These are phyloP conservation scores for Diaporthe sp. DNA, from an alignment of 2,329 filamentous ascomycete species.

Conservation along the genomic window DNA sequence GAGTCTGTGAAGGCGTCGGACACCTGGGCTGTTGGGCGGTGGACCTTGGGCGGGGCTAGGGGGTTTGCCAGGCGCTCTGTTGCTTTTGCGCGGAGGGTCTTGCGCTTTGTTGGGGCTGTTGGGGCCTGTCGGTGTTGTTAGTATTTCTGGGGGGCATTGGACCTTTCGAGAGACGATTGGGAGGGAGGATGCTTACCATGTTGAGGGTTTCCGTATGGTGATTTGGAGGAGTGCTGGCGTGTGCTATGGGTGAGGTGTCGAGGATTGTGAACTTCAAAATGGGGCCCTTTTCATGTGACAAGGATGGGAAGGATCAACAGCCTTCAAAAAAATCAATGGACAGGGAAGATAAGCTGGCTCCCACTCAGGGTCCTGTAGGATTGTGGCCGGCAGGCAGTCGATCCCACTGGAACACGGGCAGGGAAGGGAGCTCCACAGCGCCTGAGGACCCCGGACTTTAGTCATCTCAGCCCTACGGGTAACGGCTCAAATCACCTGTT, in stretches of 20 bases:
- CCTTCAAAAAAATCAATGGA: slow-evolving; percentile 6
- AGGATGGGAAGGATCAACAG: not conserved
- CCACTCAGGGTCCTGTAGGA: not conserved
- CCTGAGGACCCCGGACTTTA: slow-evolving; percentile 16
- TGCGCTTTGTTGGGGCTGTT: slow-evolving; percentile 60
- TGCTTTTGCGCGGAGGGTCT: slow-evolving; percentile 67
- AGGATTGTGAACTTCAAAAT: not conserved
- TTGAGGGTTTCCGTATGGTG: not conserved
- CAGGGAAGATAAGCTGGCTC: not conserved
- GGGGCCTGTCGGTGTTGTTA: slow-evolving; percentile 36
- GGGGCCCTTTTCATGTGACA: slow-evolving; percentile 6
- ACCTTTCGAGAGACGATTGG: not conserved
- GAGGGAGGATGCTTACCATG: slow-evolving; percentile 22
- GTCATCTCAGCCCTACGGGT: slow-evolving; percentile 28
- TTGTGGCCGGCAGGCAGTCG: slow-evolving; percentile 22
- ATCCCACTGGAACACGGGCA: not conserved
- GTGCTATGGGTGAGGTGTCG: not conserved
- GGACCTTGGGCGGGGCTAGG: slow-evolving; percentile 61
- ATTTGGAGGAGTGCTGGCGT: not conserved
- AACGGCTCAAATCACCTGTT: no score
- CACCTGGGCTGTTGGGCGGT: slow-evolving; percentile 61
- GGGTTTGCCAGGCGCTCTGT: slow-evolving; percentile 62
- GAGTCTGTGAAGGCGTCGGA: slow-evolving; percentile 72
- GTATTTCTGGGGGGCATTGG: not conserved
- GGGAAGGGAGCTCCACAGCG: slow-evolving; percentile 25